These are phyloP conservation scores for Coniochaeta pulveracea DNA, from an alignment of 2,329 filamentous ascomycete genomes.

Conservation along the genomic window DNA sequence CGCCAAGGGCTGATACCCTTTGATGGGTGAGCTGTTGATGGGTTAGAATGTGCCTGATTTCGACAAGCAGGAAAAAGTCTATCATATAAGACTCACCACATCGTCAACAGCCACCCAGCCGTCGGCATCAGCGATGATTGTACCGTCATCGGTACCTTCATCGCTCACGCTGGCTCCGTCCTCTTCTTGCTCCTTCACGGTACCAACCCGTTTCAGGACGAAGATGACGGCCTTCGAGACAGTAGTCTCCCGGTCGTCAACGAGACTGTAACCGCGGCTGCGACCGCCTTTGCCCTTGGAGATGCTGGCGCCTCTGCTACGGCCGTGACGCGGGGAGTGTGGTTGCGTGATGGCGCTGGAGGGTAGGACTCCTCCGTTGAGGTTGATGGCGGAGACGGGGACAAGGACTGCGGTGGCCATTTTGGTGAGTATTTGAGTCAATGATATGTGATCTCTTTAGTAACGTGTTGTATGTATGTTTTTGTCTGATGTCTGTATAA, in stretches of 20 bases:
- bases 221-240: slow-evolving; percentile 29
- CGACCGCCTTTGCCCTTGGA: slow-evolving; percentile 21
- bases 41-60: not conserved
- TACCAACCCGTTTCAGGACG: slow-evolving; percentile 23
- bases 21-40: slow-evolving; percentile 20
- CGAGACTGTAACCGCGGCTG: slow-evolving; percentile 26
- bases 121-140: slow-evolving; percentile 23
- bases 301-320: slow-evolving; percentile 26
- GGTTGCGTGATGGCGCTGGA: slow-evolving; percentile 21
- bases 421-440: slow-evolving; percentile 4
- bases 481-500: no score
- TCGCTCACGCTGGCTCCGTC: slow-evolving; percentile 17
- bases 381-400: slow-evolving; percentile 21
- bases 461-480: no score
- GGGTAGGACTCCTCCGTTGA: slow-evolving; percentile 22
- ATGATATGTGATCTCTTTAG: no score
- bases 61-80: no score
- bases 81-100: slow-evolving; percentile 26
- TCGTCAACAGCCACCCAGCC: slow-evolving; percentile 28
- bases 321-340: slow-evolving; percentile 22
- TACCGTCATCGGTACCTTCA: slow-evolving; percentile 14
- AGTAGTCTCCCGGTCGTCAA: slow-evolving; percentile 26
- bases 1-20: slow-evolving; percentile 21
- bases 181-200: slow-evolving; percentile 21
- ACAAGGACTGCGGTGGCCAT: slow-evolving; percentile 24